Conservation (phyloP, 257 asterid species). For the Nicotiana noctiflora region DNA sequence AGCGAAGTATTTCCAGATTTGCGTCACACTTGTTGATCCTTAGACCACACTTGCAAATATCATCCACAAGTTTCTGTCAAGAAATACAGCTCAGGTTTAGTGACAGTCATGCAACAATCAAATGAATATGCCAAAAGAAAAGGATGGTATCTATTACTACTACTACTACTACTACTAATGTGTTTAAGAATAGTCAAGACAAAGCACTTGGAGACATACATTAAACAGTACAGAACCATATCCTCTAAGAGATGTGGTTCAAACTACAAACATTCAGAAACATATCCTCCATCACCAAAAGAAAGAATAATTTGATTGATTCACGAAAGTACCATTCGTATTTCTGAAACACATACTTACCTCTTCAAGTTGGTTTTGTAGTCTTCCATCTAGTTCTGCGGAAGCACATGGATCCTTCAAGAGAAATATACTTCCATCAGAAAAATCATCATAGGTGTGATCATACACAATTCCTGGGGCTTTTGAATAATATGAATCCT, state of each 20-base stretch:
- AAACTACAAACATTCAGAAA: constrained; percentile 7
- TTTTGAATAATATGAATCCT: constrained; percentile 10
- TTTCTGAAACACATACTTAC: background rate
- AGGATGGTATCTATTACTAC: background rate
- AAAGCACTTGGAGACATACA: background rate
- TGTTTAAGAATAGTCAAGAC: background rate
- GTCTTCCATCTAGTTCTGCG: background rate
- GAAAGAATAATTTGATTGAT: background rate
- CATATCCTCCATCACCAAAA: background rate
- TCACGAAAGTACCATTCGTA: background rate
- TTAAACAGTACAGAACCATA: background rate
- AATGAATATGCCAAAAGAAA: background rate
- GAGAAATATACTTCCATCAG: background rate
- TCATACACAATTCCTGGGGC: constrained; percentile 15
- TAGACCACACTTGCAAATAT: constrained; percentile 18
- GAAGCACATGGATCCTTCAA: constrained; percentile 10
- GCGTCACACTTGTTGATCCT: background rate
- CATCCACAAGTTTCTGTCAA: constrained; percentile 35
- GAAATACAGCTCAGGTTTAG: constrained; percentile 6
- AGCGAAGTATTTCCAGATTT: constrained; percentile 15
- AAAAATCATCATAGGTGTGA: background rate
- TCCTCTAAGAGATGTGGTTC: background rate
- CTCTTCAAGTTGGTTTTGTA: background rate
- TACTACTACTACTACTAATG: background rate
- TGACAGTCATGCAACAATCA: background rate